Base-by-base conservation (phyloP, 805 yeast species). In the Saturnispora besseyi region DNA sequence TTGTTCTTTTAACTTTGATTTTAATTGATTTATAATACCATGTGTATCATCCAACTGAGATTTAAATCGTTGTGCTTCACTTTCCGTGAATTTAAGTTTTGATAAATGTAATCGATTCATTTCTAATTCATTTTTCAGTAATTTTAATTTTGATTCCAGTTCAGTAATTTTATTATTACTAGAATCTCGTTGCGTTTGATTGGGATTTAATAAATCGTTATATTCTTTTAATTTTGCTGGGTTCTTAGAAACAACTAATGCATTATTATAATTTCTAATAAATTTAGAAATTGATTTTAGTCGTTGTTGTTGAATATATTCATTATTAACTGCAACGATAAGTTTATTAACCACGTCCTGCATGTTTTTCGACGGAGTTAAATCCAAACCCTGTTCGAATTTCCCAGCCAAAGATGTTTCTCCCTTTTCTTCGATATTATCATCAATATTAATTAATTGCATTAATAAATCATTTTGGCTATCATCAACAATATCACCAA, bases 301-400 rank as follows among this genome's bases (percentile, higher is more conserved):
- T 51, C 79, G 73, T 54, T 76, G 69, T 55, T 74, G 79, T 57
- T 84, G 84, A 47, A 79, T 71, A 56, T 76, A 81, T 49, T 80
- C 79, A 54, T 76, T 70, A 46, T 79, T 73, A 18, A 85, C 65
- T 48, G 79, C 79, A 29, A 75, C 67, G 1, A 81, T 72, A 37
- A 86, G 63, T 21, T 74, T 64, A 49, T 76, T 74, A 8, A 84
- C 74, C 5, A 82, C 72, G 46, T 74, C 74, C 36, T 80, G 81
- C 48, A 84, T 64, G 41, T 70, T 75, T 1, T 79, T 70, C 15
- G 81, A 71, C 12, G 79, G 76, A 3, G 81, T 78, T 32, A 83
- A 73, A 48, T 78, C 78, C 32, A 84, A 73, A 57, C 81, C 81
- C 29, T 32, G 34, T 36, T 37, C 40, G n/a, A 29, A 44, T 10